Evolutionary conservation across 805 yeast species (phyloP), one percentile per base, ranked within the genome.

Genomic region (Cyberlindnera saturnus): DNA sequence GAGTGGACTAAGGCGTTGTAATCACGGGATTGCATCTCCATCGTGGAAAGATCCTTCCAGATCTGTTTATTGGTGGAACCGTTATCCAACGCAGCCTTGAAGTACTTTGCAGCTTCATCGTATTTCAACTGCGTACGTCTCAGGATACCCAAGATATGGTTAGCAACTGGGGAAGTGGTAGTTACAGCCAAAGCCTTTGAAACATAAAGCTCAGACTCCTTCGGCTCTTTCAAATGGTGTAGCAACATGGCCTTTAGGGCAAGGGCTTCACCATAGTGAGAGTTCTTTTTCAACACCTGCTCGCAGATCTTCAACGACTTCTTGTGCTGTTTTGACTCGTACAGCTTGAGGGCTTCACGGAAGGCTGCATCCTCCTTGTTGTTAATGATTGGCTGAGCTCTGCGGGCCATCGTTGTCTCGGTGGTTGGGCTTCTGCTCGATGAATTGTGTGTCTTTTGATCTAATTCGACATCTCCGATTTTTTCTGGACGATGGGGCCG

Each of bases 141-240:
- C 60, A 83, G 84, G 41, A 91, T 79, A 16, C 96, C 98, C 5
- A 86, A 73, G 53, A 93, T 78, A 57, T 93, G 98, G 64, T 87
- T 75, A 16, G 86, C 84, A 38, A 89, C 76, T 41, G 86, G 81
- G 53, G 87, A 79, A 4, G 69, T 64, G 16, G 77, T 67, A 32
- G 77, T 82, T 52, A 79, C 79, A 30, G 70, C 67, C 19, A 81
- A 50, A 0, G 95, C 95, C 56, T 75, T 78, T 33, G 64, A 52
- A 41, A 89, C 75, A 53, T 77, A 76, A 0, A 72, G 57, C 40
- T 73, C 79, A 2, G 89, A 89, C 42, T 86, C 95, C 1, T 67
- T 66, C 45, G 72, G 69, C 53, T 79, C 80, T 40, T 81, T 79
- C 38, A 77, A 55, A 50, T 76, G 74, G 58, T 71, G 70, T 48